phyloP scores from a whole-genome alignment of 306 rosid genomes.

The Fragaria ananassa region DNA sequence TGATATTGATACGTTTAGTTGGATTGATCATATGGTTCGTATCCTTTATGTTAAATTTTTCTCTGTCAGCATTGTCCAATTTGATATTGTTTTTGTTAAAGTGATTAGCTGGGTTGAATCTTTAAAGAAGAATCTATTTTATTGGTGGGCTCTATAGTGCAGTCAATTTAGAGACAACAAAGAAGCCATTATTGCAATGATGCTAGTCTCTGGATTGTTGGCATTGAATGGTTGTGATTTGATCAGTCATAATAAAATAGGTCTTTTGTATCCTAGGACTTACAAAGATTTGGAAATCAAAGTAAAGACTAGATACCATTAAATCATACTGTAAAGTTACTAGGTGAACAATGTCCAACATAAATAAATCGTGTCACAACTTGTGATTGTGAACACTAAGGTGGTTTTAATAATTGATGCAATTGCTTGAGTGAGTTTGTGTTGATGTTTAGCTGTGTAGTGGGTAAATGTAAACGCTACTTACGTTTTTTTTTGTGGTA shows the following conservation, averaged over 20 bases:
- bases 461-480: slow-evolving; percentile 2
- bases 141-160: background rate
- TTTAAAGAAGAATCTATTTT: background rate
- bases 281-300: background rate
- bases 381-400: slow-evolving; percentile 1
- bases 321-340: slow-evolving; percentile 1
- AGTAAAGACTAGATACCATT: background rate
- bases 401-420: slow-evolving; percentile 7
- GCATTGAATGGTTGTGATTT: background rate
- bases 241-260: background rate
- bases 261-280: background rate
- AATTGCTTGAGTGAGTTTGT: background rate
- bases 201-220: background rate
- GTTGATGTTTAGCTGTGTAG: background rate
- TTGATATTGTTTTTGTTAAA: background rate
- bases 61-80: background rate
- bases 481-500: background rate
- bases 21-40: background rate
- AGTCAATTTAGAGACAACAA: background rate
- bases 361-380: background rate
- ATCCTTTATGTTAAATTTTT: background rate
- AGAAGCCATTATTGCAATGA: slow-evolving; percentile 7
- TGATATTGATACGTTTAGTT: background rate
- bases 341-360: slow-evolving; percentile 7
- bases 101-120: background rate